phyloP scores from a whole-genome alignment of 257 asterid species.

The Cynanchum wilfordii region DNA sequence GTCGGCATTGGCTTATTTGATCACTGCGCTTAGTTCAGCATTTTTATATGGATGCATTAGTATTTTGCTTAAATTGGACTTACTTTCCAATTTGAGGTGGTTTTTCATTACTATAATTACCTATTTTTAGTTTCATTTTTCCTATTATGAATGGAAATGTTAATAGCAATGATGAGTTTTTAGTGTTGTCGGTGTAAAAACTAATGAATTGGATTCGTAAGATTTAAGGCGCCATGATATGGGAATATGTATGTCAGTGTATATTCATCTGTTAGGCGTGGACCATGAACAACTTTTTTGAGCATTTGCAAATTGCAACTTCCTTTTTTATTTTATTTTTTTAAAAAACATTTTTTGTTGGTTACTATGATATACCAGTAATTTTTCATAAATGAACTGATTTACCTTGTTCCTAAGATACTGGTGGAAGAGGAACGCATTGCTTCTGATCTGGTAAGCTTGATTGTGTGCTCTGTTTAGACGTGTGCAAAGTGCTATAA shows the following conservation, averaged over 20 bases:
- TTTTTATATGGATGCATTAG: not conserved
- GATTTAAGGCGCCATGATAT: not conserved
- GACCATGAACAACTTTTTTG: not conserved
- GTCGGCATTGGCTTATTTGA: conserved; percentile 10
- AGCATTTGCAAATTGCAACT: not conserved
- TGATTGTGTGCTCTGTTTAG: not conserved
- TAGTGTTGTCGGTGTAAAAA: not conserved
- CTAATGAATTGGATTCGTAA: not conserved
- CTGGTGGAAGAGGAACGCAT: not conserved
- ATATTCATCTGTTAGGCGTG: not conserved
- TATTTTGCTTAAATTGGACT: not conserved
- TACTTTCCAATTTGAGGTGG: not conserved
- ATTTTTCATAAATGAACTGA: not conserved
- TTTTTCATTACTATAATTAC: not conserved
- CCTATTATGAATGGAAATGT: not conserved
- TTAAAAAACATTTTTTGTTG: not conserved
- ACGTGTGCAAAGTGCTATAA: not conserved
- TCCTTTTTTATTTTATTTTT: not conserved
- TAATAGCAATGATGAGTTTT: not conserved
- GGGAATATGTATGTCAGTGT: not conserved
- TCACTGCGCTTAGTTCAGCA: not conserved
- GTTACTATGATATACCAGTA: not conserved
- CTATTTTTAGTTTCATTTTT: not conserved
- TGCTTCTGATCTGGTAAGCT: not conserved
- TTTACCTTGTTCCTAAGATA: not conserved